phyloP scores from a whole-genome alignment of 2,329 filamentous ascomycete species.

The Lithohypha guttulata region DNA sequence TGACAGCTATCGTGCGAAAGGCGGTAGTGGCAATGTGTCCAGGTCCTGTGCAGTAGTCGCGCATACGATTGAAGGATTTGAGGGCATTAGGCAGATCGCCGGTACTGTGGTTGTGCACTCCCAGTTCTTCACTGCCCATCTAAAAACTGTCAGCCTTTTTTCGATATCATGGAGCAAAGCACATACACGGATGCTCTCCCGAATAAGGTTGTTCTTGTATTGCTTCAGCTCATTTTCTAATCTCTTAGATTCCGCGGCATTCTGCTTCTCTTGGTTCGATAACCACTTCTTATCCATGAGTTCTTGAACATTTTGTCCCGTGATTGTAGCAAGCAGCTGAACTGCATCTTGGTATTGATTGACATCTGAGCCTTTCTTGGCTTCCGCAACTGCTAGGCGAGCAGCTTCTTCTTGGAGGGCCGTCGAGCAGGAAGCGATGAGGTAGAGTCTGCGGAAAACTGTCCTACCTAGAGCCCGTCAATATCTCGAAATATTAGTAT shows the following conservation, averaged over 20 bases:
- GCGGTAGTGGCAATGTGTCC: slow-evolving; percentile 77
- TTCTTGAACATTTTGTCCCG: slow-evolving; percentile 59
- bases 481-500: not conserved
- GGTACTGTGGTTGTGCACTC: slow-evolving; percentile 66
- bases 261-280: slow-evolving; percentile 53
- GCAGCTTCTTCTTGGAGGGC: slow-evolving; percentile 70
- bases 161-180: not conserved
- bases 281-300: slow-evolving; percentile 63
- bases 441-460: slow-evolving; percentile 65
- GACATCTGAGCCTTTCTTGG: slow-evolving; percentile 66
- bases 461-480: slow-evolving; percentile 55
- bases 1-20: slow-evolving; percentile 64
- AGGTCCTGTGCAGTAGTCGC: slow-evolving; percentile 73
- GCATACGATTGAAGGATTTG: slow-evolving; percentile 76
- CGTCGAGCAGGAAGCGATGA: slow-evolving; percentile 70
- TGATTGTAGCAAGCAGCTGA: slow-evolving; percentile 47
- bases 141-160: slow-evolving; percentile 27
- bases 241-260: slow-evolving; percentile 59
- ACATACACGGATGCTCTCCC: slow-evolving; percentile 82
- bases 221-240: slow-evolving; percentile 76
- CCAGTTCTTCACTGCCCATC: slow-evolving; percentile 93
- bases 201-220: slow-evolving; percentile 94
- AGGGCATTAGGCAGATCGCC: slow-evolving; percentile 63
- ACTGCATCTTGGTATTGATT: slow-evolving; percentile 59
- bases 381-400: slow-evolving; percentile 62